These are phyloP conservation scores for Phytophthora fragariae DNA, from an alignment of 352 stramenopile genomes.

Conservation along the genomic window DNA sequence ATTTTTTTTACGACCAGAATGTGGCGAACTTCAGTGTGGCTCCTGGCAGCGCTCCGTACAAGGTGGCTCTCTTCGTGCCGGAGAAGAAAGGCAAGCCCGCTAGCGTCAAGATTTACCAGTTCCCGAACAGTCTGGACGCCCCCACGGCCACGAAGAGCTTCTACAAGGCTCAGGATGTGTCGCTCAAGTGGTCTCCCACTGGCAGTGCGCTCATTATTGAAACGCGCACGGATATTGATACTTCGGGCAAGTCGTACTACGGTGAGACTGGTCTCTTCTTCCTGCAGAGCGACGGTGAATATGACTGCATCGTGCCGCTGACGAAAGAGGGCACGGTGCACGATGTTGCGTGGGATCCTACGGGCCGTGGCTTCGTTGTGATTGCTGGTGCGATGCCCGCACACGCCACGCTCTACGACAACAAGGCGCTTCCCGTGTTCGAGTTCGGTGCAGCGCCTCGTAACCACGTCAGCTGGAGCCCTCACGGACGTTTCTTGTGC, in stretches of 20 bases:
- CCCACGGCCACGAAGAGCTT: constrained; percentile 88
- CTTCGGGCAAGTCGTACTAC: constrained; percentile 97
- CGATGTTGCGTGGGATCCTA: constrained; percentile 96
- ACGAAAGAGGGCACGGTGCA: constrained; percentile 94
- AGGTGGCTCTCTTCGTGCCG: constrained; percentile 87
- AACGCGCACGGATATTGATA: constrained; percentile 93
- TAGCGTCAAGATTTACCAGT: constrained; percentile 87
- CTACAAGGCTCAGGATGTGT: constrained; percentile 92
- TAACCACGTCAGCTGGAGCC: constrained; percentile 96
- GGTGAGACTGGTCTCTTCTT: constrained; percentile 97
- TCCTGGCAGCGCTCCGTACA: constrained; percentile 79
- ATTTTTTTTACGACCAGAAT: constrained; percentile 46
- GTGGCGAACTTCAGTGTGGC: constrained; percentile 88
- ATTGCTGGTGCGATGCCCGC: constrained; percentile 96
- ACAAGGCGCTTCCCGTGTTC: constrained; percentile 95
- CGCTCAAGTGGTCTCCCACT: constrained; percentile 91
- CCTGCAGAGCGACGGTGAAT: constrained; percentile 91
- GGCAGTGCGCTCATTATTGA: constrained; percentile 90
- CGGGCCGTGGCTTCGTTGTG: constrained; percentile 93
- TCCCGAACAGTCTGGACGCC: constrained; percentile 64
- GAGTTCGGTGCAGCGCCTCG: constrained; percentile 96
- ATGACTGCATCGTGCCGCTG: constrained; percentile 91
- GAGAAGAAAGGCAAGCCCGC: constrained; percentile 92
- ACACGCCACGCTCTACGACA: constrained; percentile 96
- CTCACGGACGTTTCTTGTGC: constrained; percentile 96